These are phyloP conservation scores for Phytophthora sp. DNA, from an alignment of 352 stramenopile species.

Conservation along the genomic window DNA sequence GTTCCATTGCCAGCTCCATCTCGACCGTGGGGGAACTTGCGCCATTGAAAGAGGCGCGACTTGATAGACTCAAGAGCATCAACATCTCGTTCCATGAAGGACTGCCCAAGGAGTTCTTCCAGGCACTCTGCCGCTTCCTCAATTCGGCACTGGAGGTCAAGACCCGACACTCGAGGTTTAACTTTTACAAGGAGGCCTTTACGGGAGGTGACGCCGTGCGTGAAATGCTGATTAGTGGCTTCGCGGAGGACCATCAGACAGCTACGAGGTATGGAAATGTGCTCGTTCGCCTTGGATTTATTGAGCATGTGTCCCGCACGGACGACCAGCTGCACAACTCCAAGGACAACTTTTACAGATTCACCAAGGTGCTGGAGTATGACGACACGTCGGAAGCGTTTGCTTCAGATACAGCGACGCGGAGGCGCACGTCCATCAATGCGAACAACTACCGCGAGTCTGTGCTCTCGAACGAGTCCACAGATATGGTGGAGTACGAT, in stretches of 20 bases:
- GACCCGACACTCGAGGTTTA: conserved; percentile 83
- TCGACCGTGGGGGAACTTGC: conserved; percentile 56
- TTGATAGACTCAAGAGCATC: conserved; percentile 79
- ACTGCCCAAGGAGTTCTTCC: conserved; percentile 80
- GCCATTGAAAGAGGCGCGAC: conserved; percentile 68
- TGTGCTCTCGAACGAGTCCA: conserved; percentile 66
- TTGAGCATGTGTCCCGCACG: conserved; percentile 82
- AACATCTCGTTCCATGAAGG: conserved; percentile 83
- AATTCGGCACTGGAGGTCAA: conserved; percentile 80
- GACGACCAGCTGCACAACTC: conserved; percentile 84
- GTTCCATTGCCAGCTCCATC: conserved; percentile 48
- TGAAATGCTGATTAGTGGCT: conserved; percentile 77
- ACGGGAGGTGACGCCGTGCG: conserved; percentile 76
- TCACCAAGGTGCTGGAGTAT: conserved; percentile 74
- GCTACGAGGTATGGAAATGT: conserved; percentile 79
- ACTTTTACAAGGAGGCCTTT: conserved; percentile 90
- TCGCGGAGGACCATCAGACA: conserved; percentile 76
- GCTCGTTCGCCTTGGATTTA: conserved; percentile 80
- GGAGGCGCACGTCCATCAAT: conserved; percentile 59
- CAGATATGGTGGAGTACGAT: conserved; percentile 69
- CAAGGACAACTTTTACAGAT: conserved; percentile 88
- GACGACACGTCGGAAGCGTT: conserved; percentile 44
- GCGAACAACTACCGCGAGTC: conserved; percentile 79
- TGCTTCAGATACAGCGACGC: conserved; percentile 31
- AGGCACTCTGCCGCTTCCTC: conserved; percentile 73